phyloP scores from a whole-genome alignment of 139 green algal genomes.

The Chlamydomonas sphaeroides region DNA sequence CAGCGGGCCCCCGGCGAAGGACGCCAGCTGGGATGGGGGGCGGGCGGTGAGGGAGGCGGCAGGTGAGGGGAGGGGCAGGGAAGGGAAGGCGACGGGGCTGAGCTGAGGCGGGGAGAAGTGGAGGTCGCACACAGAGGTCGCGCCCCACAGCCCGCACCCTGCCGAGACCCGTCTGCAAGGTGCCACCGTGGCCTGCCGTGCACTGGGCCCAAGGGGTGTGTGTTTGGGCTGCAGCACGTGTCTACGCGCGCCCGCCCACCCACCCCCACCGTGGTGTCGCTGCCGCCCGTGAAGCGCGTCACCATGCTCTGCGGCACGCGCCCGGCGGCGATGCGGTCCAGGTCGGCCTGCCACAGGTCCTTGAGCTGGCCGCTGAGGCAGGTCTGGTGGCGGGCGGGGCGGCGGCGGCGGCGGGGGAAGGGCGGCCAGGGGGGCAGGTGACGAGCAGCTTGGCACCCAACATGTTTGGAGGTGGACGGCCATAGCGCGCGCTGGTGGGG shows the following conservation, averaged over 20 bases:
- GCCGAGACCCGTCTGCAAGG: too few relatives aligned
- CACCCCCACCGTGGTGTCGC: slow-evolving; percentile 50
- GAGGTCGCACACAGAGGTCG: too few relatives aligned
- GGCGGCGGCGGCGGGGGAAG: neutral
- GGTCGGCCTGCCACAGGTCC: slow-evolving; percentile 69
- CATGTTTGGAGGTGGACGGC: too few relatives aligned
- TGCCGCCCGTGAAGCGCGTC: slow-evolving; percentile 62
- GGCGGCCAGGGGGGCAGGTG: neutral
- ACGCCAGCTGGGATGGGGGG: slow-evolving; percentile 21
- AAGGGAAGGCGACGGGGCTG: neutral
- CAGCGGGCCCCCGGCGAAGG: slow-evolving; percentile 55
- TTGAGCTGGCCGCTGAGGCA: slow-evolving; percentile 80
- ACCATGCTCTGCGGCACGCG: slow-evolving; percentile 73
- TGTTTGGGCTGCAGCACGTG: too few relatives aligned
- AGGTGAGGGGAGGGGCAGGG: neutral
- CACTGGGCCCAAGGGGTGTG: too few relatives aligned
- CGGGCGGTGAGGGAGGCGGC: neutral
- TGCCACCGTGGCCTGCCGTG: too few relatives aligned
- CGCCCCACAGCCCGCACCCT: too few relatives aligned
- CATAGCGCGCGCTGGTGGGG: too few relatives aligned
- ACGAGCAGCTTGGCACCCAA: too few relatives aligned
- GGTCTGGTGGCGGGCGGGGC: slow-evolving; percentile 14
- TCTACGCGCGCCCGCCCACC: too few relatives aligned
- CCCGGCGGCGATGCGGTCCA: slow-evolving; percentile 54
- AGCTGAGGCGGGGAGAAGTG: too few relatives aligned